Evolutionary conservation across 106 monocot species (phyloP).

Genomic region (Cymbidium sinense): DNA sequence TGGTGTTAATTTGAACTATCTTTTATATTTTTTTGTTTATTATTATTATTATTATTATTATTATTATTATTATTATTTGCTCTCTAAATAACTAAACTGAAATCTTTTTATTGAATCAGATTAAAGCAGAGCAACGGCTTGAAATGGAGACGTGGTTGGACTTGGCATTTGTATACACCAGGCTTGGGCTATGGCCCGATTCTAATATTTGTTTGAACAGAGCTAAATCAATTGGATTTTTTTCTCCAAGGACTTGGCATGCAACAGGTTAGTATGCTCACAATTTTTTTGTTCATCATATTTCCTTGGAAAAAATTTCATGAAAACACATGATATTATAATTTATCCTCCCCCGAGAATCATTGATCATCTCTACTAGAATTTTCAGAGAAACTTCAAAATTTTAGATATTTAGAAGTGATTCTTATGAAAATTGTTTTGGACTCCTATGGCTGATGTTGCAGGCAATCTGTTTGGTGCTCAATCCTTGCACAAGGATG

Average conservation of each 20-base stretch:
- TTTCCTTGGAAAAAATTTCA: background rate
- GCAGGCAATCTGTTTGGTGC: conserved; percentile 57
- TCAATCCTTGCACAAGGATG: conserved; percentile 43
- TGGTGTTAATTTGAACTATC: too few relatives aligned
- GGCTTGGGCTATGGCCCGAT: conserved; percentile 44
- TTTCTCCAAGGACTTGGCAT: conserved; percentile 61
- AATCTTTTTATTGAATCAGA: conserved; percentile 23
- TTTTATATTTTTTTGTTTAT: too few relatives aligned
- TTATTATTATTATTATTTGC: too few relatives aligned
- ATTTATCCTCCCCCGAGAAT: too few relatives aligned
- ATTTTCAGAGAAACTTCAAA: background rate
- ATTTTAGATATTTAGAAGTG: background rate
- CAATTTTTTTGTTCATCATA: background rate
- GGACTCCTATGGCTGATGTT: conserved; percentile 5
- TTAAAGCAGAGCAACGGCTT: conserved; percentile 17
- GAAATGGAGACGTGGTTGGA: conserved; percentile 82
- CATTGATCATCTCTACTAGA: too few relatives aligned
- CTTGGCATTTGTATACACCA: conserved; percentile 57
- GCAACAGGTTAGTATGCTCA: conserved; percentile 41
- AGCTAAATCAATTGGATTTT: conserved; percentile 40
- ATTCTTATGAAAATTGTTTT: background rate
- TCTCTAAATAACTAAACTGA: background rate
- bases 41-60: too few relatives aligned
- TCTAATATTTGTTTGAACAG: conserved; percentile 61
- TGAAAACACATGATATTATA: background rate